Conservation (phyloP, 2,329 filamentous ascomycete genomes). For the Alternaria postmessia region DNA sequence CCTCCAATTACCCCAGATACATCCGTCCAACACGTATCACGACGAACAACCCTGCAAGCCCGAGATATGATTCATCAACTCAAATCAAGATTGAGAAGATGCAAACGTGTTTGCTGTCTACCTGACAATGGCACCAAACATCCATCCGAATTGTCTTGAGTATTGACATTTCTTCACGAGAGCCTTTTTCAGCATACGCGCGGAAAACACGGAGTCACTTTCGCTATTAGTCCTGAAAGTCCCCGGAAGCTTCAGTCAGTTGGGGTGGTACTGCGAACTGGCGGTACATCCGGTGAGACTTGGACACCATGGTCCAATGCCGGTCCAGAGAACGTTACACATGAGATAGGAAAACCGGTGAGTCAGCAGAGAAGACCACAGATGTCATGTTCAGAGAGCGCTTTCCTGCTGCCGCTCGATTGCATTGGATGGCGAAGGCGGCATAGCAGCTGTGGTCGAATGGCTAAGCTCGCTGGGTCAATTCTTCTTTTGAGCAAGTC, state of each 20-base stretch:
- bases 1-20: background rate
- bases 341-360: background rate
- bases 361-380: background rate
- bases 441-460: background rate
- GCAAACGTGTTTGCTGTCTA: background rate
- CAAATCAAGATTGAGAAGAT: background rate
- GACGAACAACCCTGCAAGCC: background rate
- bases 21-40: background rate
- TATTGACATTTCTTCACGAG: background rate
- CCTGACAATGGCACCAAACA: accelerated
- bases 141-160: background rate
- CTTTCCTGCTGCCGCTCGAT: background rate
- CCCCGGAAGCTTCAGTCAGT: background rate
- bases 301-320: background rate
- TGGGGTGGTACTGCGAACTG: background rate
- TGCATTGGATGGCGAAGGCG: background rate
- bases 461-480: background rate
- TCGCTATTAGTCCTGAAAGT: background rate
- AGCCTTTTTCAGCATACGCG: background rate
- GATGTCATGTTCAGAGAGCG: background rate
- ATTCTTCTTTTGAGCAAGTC: background rate
- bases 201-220: background rate
- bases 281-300: background rate
- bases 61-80: accelerated
- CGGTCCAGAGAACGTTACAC: background rate